Conservation (phyloP, 768 basidiomycete genomes). For the Boletus vermiculosoides region DNA sequence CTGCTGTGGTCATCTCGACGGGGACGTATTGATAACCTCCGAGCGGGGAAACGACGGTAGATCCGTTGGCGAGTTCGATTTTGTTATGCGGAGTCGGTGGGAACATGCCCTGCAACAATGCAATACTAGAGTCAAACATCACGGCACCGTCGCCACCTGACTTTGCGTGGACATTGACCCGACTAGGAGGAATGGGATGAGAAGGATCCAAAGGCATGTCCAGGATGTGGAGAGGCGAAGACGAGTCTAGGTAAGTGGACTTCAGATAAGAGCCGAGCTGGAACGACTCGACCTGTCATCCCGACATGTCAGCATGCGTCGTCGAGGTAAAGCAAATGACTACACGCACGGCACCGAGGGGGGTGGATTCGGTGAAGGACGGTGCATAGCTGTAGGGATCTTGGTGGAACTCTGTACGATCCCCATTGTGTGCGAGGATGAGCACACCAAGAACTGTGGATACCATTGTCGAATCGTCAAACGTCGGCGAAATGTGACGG, state of each 20-base stretch:
- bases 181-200: slow-evolving; percentile 59
- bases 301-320: slow-evolving; percentile 6
- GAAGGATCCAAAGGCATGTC: slow-evolving; percentile 60
- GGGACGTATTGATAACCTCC: slow-evolving; percentile 87
- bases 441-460: slow-evolving; percentile 66
- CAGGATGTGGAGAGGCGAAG: slow-evolving; percentile 65
- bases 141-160: slow-evolving; percentile 76
- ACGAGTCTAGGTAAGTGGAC: slow-evolving; percentile 62
- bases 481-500: background rate
- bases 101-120: slow-evolving; percentile 80
- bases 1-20: slow-evolving; percentile 48
- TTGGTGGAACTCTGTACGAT: slow-evolving; percentile 66
- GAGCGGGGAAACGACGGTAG: slow-evolving; percentile 68
- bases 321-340: background rate
- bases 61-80: slow-evolving; percentile 75
- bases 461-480: slow-evolving; percentile 22
- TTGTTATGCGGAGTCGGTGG: slow-evolving; percentile 70
- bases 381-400: slow-evolving; percentile 67
- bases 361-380: slow-evolving; percentile 66
- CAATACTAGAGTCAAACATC: slow-evolving; percentile 82
- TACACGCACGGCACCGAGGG: slow-evolving; percentile 64
- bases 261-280: slow-evolving; percentile 61
- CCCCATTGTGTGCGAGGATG: slow-evolving; percentile 74
- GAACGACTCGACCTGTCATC: slow-evolving; percentile 61
- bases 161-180: slow-evolving; percentile 77